Percentiles rank a stretch among this genome's conserved stretches.
These are phyloP conservation scores for Cladophialophora yegresii DNA, from an alignment of 2,329 filamentous ascomycete genomes.

Conservation along the genomic window DNA sequence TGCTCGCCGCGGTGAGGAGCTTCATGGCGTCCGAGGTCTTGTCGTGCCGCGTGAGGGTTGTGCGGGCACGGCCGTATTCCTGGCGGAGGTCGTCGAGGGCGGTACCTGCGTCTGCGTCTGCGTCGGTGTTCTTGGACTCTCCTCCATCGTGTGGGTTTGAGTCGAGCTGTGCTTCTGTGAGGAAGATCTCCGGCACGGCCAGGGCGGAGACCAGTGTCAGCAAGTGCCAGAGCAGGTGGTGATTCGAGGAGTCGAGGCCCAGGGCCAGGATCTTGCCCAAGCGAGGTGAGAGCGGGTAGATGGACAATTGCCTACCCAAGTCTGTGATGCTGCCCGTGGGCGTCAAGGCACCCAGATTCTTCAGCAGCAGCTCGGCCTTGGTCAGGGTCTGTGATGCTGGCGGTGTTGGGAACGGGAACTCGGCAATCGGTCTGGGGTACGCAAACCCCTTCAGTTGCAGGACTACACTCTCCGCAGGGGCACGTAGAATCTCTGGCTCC, in stretches of 20 bases:
- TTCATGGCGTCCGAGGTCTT: constrained; percentile 86
- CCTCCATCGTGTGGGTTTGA: constrained; percentile 59
- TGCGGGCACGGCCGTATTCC: constrained; percentile 70
- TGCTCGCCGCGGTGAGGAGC: constrained; percentile 81
- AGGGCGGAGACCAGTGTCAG: constrained; percentile 86
- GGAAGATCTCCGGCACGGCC: constrained; percentile 83
- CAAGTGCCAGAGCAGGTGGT: constrained; percentile 72
- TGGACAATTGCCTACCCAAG: constrained; percentile 76
- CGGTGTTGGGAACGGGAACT: constrained; percentile 94
- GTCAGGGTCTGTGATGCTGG: constrained; percentile 74
- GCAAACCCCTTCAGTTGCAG: constrained; percentile 95
- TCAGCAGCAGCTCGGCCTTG: constrained; percentile 82
- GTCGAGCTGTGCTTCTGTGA: constrained; percentile 76
- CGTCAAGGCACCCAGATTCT: constrained; percentile 76
- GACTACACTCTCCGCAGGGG: constrained; percentile 89
- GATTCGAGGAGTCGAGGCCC: constrained; percentile 69
- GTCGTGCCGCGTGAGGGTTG: constrained; percentile 77
- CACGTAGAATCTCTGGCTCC: constrained; percentile 83
- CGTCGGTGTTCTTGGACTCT: constrained; percentile 43
- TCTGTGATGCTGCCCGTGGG: constrained; percentile 74
- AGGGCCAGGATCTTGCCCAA: constrained; percentile 91
- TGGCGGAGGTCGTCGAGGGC: constrained; percentile 66
- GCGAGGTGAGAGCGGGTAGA: constrained; percentile 86
- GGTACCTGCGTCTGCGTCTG: constrained; percentile 62
- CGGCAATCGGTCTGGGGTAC: constrained; percentile 75